Base-by-base conservation (phyloP, 257 asterid species). In the Gentiana dahurica region DNA sequence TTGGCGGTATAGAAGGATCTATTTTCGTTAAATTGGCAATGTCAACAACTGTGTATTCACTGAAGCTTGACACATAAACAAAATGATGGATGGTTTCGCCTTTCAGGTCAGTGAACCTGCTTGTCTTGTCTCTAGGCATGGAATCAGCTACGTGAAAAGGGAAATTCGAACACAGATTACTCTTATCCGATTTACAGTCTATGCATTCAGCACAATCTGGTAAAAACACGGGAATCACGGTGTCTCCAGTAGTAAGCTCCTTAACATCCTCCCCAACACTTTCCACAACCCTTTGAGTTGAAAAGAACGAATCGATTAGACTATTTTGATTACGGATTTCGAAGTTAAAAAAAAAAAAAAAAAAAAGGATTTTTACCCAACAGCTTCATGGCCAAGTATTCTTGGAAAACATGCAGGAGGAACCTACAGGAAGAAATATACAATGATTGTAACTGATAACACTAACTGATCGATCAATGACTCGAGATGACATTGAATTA, bases 131-230 rank as follows among this genome's bases (percentile, higher is more conserved):
- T 52, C 79, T 58, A 36, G 70, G 94, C 84, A 84, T 69, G 74
- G 66, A 71, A 2, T 81, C 78, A 67, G 84, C 53, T 10, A 69
- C 36, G 24, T 24, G 8, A 65, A 91, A 81, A 46, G 92, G 95
- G 61, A 69, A 87, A 55, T 69, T 78, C 0, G 95, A 68, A 51
- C 98, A 91, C 3, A 81, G 50, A 63, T 91, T 91, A 82, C 95
- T 91, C 71, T 80, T 91, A 72, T 73, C 69, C 65, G 96, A 91
- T 32, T 39, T 73, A 74, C 98, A 91, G 71, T 85, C 96, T 3
- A 8, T 56, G 59, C 98, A 91, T 12, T 87, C 87, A 35, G 59
- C 81, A 62, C 96, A 91, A 34, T 87, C 98, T 0, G 96, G 44
- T 61, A 87, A 13, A 64, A 91, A 83, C 59, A 76, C 53, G 1